Evolutionary conservation across 2,329 filamentous ascomycete genomes (phyloP), one percentile per base, ranked within the genome.

Genomic region (Fusarium nisikadoi): DNA sequence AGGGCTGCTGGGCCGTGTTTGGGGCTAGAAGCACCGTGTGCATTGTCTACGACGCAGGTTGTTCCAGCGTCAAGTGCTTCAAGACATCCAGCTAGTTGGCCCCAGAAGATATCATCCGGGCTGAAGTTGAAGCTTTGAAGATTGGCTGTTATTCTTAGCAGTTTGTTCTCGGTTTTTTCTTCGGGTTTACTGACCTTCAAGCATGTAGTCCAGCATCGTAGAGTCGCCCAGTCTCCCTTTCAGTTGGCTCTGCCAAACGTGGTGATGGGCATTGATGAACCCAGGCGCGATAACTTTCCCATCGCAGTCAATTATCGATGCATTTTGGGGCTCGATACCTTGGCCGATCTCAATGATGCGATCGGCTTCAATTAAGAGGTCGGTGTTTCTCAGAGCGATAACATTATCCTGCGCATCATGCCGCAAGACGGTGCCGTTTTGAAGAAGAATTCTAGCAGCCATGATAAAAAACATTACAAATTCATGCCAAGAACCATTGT

Each of bases 131-230:
- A 50, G 20, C 62, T 66, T 66, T 66, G 63, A 0, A 66, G 45
- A 19, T 66, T 66, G 6, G 61, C 61, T 66, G 3, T 0, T 5
- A 13, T 13, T 2, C 1, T 64, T 7, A 65, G 36, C 2, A 4
- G 12, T 35, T 31, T 35, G 2, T 25, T 3, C 10, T 3, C 1
- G 3, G 3, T 1, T 6, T 2, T 29, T 8, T 17, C n/a, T 25
- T 19, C 29, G 29, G 29, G 29, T 11, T 31, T 8, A 33, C 35
- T 27, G 8, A 27, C 63, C 63, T 46, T 60, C 20, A 8, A 66
- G 38, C 39, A 66, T 65, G 39, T 66, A 66, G 8, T 66, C 63
- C 17, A 66, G 23, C 63, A 66, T 66, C 0, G 62, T 66, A 10
- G 33, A 50, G 14, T 66, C 52, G 2, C 63, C 63, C 8, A 66